Percentiles rank a stretch among this genome's conserved stretches.
Evolutionary conservation across 768 basidiomycete genomes (phyloP).

Genomic region (Mycena olivaceomarginata): DNA sequence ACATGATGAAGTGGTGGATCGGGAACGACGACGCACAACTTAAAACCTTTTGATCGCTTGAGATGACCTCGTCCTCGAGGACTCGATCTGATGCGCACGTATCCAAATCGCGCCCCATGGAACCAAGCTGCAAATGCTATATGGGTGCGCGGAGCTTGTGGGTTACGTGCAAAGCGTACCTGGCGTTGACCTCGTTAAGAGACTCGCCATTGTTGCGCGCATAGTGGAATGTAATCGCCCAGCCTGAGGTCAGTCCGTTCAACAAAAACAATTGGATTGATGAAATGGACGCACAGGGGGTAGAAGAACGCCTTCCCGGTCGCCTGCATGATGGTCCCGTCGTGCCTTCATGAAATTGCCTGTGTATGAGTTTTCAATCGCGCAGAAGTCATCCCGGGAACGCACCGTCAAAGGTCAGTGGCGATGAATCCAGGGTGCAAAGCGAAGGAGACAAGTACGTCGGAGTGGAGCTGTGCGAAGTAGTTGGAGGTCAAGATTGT

Average conservation of each 20-base stretch:
- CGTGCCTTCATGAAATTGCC: too few relatives aligned
- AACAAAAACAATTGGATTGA: not conserved
- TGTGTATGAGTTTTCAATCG: too few relatives aligned
- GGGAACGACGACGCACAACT: not conserved
- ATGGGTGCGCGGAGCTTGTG: not conserved
- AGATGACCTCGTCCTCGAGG: not conserved
- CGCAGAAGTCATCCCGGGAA: too few relatives aligned
- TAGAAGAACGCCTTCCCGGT: not conserved
- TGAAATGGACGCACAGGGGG: not conserved
- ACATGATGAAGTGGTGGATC: too few relatives aligned
- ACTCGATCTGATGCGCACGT: not conserved
- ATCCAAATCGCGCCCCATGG: not conserved
- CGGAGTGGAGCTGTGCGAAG: not conserved
- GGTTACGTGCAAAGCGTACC: not conserved
- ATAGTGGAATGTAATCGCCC: not conserved
- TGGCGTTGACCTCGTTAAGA: not conserved
- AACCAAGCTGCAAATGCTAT: not conserved
- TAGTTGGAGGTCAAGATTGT: not conserved
- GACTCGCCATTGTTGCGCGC: not conserved
- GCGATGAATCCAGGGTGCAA: not conserved
- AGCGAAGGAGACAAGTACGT: not conserved
- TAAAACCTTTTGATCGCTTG: not conserved
- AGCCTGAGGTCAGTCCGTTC: not conserved
- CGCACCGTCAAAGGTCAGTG: not conserved
- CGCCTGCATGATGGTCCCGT: not conserved